phyloP scores from a whole-genome alignment of 2,329 filamentous ascomycete species.

The Fusarium staphyleae region DNA sequence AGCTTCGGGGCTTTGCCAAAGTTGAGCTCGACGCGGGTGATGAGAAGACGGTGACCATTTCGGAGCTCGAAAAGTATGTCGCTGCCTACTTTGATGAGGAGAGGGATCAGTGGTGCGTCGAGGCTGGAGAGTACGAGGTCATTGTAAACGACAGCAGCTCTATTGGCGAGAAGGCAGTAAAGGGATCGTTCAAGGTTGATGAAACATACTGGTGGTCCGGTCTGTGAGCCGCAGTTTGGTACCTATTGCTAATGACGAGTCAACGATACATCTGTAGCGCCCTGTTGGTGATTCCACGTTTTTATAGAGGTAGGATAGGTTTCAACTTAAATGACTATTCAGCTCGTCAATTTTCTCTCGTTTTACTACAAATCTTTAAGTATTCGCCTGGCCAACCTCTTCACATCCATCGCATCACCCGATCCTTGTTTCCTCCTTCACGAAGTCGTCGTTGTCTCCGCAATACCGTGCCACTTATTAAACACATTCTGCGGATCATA shows the following conservation, averaged over 20 bases:
- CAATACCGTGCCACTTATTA: slow-evolving; percentile 42
- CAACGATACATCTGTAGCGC: no score
- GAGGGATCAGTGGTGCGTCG: slow-evolving; percentile 68
- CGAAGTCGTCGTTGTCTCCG: not conserved
- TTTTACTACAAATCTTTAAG: no score
- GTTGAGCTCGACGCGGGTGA: slow-evolving; percentile 67
- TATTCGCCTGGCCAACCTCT: no score
- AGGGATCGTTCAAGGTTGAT: slow-evolving; percentile 60
- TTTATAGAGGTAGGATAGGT: no score
- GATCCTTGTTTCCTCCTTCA: not conserved
- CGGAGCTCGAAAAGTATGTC: slow-evolving; percentile 67
- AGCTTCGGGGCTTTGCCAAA: slow-evolving; percentile 72
- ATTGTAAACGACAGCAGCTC: slow-evolving; percentile 65
- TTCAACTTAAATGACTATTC: no score
- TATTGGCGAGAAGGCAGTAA: slow-evolving; percentile 57
- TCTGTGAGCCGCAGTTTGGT: slow-evolving; percentile 42
- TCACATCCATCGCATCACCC: no score
- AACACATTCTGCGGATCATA: slow-evolving; percentile 48
- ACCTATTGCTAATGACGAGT: not conserved
- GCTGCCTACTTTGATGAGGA: slow-evolving; percentile 76
- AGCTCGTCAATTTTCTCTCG: no score
- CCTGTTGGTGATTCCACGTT: no score
- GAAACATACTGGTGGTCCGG: slow-evolving; percentile 74
- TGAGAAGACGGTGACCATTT: slow-evolving; percentile 62
- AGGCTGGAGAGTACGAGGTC: slow-evolving; percentile 70